Percentiles rank a stretch among this genome's conserved stretches.
Evolutionary conservation across 2,329 filamentous ascomycete species (phyloP).

Genomic region (Plenodomus tracheiphilus): DNA sequence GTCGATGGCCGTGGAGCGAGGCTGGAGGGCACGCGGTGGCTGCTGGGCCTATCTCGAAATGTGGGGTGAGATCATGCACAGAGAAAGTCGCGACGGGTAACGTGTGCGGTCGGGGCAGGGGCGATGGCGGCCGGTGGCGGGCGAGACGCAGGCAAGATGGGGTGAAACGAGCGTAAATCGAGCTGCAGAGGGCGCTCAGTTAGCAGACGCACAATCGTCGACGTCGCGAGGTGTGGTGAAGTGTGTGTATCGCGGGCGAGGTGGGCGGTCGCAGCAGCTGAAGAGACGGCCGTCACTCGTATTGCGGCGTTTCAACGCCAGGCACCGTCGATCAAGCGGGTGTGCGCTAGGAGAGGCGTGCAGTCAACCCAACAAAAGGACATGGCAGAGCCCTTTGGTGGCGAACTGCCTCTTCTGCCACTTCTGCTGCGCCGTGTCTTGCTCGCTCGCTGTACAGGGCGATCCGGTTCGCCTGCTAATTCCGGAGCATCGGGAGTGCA

Average conservation of each 20-base stretch:
- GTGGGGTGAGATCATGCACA: conserved; percentile 22
- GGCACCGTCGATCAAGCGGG: conserved; percentile 4
- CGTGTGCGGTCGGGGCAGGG: conserved; percentile 6
- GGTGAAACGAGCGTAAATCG: conserved; percentile 9
- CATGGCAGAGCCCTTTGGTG: conserved; percentile 5
- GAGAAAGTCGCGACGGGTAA: conserved; percentile 2
- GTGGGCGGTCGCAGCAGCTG: conserved; percentile 3
- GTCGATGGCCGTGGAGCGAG: no score
- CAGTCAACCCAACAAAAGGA: conserved; percentile 1
- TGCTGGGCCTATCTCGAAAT: conserved; percentile 20
- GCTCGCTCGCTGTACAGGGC: conserved; percentile 1
- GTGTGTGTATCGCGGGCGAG: conserved; percentile 3
- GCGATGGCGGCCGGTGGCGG: conserved; percentile 3
- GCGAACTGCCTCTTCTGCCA: conserved; percentile 2
- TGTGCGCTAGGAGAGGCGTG: neutral
- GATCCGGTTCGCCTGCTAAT: neutral
- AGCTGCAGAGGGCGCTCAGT: conserved; percentile 4
- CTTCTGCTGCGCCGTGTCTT: conserved; percentile 4
- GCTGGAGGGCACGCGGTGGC: conserved; percentile 18
- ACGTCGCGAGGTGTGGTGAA: conserved; percentile 1
- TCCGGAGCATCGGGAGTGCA: neutral
- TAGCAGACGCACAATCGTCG: conserved; percentile 4
- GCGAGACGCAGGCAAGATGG: neutral
- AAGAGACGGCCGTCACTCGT: conserved; percentile 6
- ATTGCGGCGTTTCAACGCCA: conserved; percentile 13